Base-by-base conservation (phyloP, 148 eudicot genomes). In the Persicaria tinctoria region DNA sequence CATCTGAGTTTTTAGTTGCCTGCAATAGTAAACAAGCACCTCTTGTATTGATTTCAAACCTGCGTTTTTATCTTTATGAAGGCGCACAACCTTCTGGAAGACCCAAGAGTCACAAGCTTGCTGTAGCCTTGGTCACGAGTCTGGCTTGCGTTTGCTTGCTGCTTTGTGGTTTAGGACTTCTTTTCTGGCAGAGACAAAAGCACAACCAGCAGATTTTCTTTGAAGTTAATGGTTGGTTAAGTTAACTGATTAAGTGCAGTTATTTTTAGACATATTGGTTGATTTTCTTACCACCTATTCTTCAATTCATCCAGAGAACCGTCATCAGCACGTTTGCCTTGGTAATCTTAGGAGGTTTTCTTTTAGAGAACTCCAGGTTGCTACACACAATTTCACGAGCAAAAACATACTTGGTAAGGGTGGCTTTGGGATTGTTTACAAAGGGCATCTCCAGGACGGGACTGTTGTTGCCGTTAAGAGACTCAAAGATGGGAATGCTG, bases 351-450 rank as follows among this genome's bases (percentile, higher is more conserved):
- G 84, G 85, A 90, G 92, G 73, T 95, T 90, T 32, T 84, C 82
- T 5, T 87, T 95, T 74, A 85, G 90, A 77, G 97, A 92, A 49
- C 97, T 95, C 72, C 98, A 90, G 80, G 49, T 76, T 17, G 96
- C 98, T 46, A 92, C 98, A 49, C 80, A 85, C 86, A 87, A 89
- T 80, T 95, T 95, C 80, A 90, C 89, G 75, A 90, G 84, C 83
- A 95, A 95, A 76, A 87, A 95, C 84, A 89, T 95, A 78, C 80
- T 95, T 11, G 97, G 98, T 20, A 92, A 87, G 74, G 98, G 98
- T 6, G 98, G 98, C 9, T 95, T 90, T 78, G 98, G 98, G 48
- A 84, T 87, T 46, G 98, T 95, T 38, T 95, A 95, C 84, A 95
- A 84, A 84, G 98, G 98, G 27, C 70, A 73, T 64, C 89, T 95